Percentiles rank a stretch among this genome's conserved stretches.
Conservation (phyloP, 768 basidiomycete genomes). For the Lactarius hengduanensis region DNA sequence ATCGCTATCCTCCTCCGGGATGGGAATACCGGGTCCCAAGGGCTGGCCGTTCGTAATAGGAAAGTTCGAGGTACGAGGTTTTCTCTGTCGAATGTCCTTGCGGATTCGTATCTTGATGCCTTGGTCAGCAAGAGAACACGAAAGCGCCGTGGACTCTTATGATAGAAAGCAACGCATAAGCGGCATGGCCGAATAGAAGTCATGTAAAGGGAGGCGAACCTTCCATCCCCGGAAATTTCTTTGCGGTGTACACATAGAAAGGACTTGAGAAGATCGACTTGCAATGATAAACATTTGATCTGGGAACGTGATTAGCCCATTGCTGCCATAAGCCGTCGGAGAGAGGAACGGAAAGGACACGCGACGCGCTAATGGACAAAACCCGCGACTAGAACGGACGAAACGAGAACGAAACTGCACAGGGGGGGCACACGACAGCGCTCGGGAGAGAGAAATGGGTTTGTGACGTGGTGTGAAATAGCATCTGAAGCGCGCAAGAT, state of each 20-base stretch:
- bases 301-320: slow-evolving; percentile 33
- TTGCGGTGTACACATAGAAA: slow-evolving; percentile 94
- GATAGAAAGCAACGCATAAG: slow-evolving; percentile 19
- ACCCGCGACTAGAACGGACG: slow-evolving; percentile 11
- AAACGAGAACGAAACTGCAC: slow-evolving; percentile 12
- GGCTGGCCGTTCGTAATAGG: slow-evolving; percentile 22
- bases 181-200: slow-evolving; percentile 1
- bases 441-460: not conserved
- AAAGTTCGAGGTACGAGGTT: slow-evolving; percentile 42
- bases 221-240: slow-evolving; percentile 97
- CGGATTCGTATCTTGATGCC: slow-evolving; percentile 94
- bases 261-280: slow-evolving; percentile 84
- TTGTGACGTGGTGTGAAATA: slow-evolving; percentile 22
- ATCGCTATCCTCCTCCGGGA: slow-evolving; percentile 26
- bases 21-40: slow-evolving; percentile 22
- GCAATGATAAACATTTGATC: slow-evolving; percentile 85
- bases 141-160: slow-evolving; percentile 82
- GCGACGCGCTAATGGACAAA: slow-evolving; percentile 18
- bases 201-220: slow-evolving; percentile 45
- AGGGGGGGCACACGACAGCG: slow-evolving; percentile 1
- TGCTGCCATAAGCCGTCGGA: not conserved
- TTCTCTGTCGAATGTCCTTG: slow-evolving; percentile 85
- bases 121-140: slow-evolving; percentile 90
- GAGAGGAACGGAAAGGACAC: slow-evolving; percentile 16
- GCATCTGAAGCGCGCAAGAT: not conserved